A percentile compares a stretch with the other conserved stretches of the same genome.
phyloP scores from a whole-genome alignment of 192 early-diverging fungal genomes.

The Thamnidium elegans region DNA sequence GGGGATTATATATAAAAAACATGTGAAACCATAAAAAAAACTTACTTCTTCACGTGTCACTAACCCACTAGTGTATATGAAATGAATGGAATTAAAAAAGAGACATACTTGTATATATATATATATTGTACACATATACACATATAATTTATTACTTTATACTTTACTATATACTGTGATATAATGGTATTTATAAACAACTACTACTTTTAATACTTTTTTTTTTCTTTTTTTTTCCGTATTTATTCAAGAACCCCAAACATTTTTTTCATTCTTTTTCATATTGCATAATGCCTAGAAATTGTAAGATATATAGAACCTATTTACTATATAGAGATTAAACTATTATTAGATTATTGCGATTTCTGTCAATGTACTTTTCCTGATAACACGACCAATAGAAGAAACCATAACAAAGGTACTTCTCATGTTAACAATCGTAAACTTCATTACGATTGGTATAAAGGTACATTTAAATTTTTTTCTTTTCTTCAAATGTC shows the following conservation, averaged over 20 bases:
- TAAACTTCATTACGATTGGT: constrained; percentile 40
- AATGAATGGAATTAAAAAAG: no score
- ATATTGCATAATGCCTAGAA: constrained; percentile 16
- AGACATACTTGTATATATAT: no score
- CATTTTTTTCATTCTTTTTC: neutral
- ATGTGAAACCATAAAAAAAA: constrained; percentile 18
- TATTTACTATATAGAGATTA: neutral
- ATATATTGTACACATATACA: no score
- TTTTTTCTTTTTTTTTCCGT: neutral
- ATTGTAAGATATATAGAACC: constrained; percentile 7
- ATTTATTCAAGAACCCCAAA: neutral
- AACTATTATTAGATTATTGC: constrained; percentile 34
- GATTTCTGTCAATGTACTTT: constrained; percentile 44
- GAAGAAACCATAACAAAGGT: constrained; percentile 39
- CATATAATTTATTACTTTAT: no score
- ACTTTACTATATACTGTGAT: no score
- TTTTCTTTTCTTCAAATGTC: neutral
- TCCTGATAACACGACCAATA: constrained; percentile 38
- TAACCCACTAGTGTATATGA: neutral
- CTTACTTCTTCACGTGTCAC: constrained; percentile 14
- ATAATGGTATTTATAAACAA: no score
- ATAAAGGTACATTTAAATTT: constrained; percentile 18
- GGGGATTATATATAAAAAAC: constrained; percentile 10
- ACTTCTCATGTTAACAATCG: constrained; percentile 29
- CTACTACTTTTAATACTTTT: neutral